Evolutionary conservation across 2,329 filamentous ascomycete genomes (phyloP), one percentile per base, ranked within the genome.

Genomic region (Nigrospora osmanthi): DNA sequence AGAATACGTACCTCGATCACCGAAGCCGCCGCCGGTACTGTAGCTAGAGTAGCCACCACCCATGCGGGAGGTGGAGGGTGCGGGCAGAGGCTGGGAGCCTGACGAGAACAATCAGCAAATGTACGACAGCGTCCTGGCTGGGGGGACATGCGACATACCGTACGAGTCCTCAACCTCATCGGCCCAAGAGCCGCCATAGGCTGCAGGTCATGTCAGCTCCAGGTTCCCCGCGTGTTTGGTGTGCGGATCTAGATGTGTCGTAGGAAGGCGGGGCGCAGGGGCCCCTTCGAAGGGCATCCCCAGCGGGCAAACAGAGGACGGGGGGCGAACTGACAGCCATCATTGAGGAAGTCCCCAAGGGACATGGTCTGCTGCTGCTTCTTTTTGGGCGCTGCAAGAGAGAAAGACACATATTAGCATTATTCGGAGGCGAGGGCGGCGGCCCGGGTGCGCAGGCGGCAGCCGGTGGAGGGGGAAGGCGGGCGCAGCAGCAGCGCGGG

Each of bases 101-200:
- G 39, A 40, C 40, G 43, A 48, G 49, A 35, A 48, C 10, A 19
- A 48, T 31, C 36, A 38, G 11, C 4, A 41, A 12, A n/a, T 32
- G 33, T 44, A 43, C 14, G 51, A 58, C 56, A 40, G 45, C 36
- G 42, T 39, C 23, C 45, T 42, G 6, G 41, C 38, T 38, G 47
- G 42, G 42, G 38, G 48, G 45, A 48, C 35, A 37, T 42, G 44
- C 7, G 47, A 72, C 83, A 74, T 77, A 91, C 87, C 73, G 67
- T 82, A 80, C 54, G 87, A 78, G 61, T 95, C 89, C 70, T 98
- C 93, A 73, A 98, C 95, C 67, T 98, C 93, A 72, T 98, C 94
- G 60, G 93, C 93, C 93, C 93, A 98, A 57, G 93, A 97, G 63
- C 91, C 89, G 56, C 72, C 76, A 54, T 71, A 73, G 53, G 69